phyloP scores from a whole-genome alignment of 2,329 filamentous ascomycete genomes.

The Hymenoscyphus fructigenus region DNA sequence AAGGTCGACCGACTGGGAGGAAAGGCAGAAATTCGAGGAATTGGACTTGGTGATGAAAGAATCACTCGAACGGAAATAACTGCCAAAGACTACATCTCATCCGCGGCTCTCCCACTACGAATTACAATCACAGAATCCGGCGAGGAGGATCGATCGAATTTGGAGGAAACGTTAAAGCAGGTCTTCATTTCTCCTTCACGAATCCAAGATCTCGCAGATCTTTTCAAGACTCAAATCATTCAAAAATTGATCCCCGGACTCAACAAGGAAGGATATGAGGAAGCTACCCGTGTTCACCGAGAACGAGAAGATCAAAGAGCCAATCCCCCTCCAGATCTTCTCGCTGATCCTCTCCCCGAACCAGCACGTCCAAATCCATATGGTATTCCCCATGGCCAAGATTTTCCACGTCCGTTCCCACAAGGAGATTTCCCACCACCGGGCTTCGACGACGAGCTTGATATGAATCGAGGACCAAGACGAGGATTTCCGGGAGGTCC shows the following conservation, averaged over 20 bases:
- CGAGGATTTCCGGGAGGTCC: slow-evolving; percentile 46
- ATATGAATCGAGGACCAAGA: slow-evolving; percentile 66
- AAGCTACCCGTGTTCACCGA: slow-evolving; percentile 42
- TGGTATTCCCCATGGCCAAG: slow-evolving; percentile 62
- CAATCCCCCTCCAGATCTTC: slow-evolving; percentile 41
- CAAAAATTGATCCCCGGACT: slow-evolving; percentile 79
- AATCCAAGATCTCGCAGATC: slow-evolving; percentile 65
- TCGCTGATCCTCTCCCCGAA: slow-evolving; percentile 50
- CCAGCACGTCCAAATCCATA: slow-evolving; percentile 69
- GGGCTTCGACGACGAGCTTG: slow-evolving; percentile 89
- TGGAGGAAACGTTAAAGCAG: slow-evolving; percentile 50
- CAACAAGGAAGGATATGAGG: slow-evolving; percentile 75
- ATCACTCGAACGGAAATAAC: slow-evolving; percentile 76
- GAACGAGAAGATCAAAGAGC: slow-evolving; percentile 44
- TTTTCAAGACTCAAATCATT: slow-evolving; percentile 77
- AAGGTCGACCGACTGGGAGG: slow-evolving; percentile 79
- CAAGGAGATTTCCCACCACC: slow-evolving; percentile 78
- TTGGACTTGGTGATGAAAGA: slow-evolving; percentile 77
- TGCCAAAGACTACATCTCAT: slow-evolving; percentile 72
- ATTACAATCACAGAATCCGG: slow-evolving; percentile 49
- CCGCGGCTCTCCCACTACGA: slow-evolving; percentile 54
- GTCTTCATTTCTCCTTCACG: slow-evolving; percentile 74
- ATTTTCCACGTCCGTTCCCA: slow-evolving; percentile 63
- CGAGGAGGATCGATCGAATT: slow-evolving; percentile 51
- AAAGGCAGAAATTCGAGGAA: slow-evolving; percentile 79